phyloP scores from a whole-genome alignment of 495 filamentous ascomycete species.

The Aspergillus homomorphus region DNA sequence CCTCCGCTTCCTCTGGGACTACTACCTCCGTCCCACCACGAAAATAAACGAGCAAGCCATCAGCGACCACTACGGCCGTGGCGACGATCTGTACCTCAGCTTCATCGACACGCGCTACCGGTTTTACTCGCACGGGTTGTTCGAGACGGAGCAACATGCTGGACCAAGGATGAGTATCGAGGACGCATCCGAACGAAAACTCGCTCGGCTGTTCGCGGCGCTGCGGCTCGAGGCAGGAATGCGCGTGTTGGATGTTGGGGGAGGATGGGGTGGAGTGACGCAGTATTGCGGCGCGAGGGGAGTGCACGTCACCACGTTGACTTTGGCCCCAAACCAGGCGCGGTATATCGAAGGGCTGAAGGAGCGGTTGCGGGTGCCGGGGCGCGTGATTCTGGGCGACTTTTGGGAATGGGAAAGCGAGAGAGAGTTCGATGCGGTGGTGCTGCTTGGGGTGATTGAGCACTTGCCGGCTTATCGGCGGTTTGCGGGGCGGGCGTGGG shows the following conservation, averaged over 20 bases:
- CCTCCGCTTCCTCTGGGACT: neutral
- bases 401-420: neutral
- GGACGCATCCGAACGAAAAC: slow-evolving; percentile 18
- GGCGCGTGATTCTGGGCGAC: neutral
- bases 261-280: slow-evolving; percentile 23
- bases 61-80: slow-evolving; percentile 17
- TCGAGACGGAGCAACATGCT: slow-evolving; percentile 2
- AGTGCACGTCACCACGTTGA: slow-evolving; percentile 16
- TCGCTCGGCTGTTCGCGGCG: slow-evolving; percentile 14
- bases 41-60: slow-evolving; percentile 7
- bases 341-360: neutral
- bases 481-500: neutral
- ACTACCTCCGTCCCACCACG: slow-evolving; percentile 15
- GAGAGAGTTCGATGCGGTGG: neutral
- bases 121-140: slow-evolving; percentile 18
- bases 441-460: neutral
- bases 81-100: slow-evolving; percentile 17
- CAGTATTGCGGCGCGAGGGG: slow-evolving; percentile 23
- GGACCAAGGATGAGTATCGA: slow-evolving; percentile 16
- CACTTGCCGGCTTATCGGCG: neutral
- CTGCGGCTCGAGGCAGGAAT: slow-evolving; percentile 15
- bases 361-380: neutral
- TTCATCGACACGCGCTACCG: slow-evolving; percentile 18
- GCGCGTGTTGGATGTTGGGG: slow-evolving; percentile 20
- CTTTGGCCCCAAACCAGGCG: neutral